These are phyloP conservation scores for Arabidopsis arenosa DNA, from an alignment of 345 rosid genomes.

Conservation along the genomic window DNA sequence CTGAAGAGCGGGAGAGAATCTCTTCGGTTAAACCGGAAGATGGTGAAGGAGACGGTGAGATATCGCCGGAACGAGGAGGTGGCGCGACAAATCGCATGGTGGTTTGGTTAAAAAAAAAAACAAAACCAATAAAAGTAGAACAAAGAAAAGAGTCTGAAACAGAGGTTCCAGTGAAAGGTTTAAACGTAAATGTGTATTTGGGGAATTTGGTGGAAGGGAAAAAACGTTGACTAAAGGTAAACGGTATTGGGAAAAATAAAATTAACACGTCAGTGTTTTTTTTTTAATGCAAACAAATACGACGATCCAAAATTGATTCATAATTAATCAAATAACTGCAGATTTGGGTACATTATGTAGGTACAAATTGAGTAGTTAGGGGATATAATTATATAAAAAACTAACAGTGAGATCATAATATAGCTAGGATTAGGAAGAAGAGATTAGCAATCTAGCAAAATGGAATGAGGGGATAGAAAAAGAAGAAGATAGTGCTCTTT, in stretches of 20 bases:
- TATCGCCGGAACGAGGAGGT: constrained; percentile 30
- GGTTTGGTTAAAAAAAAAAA: constrained; percentile 1
- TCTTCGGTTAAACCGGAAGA: constrained; percentile 12
- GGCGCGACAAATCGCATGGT: constrained; percentile 44
- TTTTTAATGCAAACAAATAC: not conserved
- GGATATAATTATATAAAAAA: not conserved
- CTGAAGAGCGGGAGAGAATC: constrained; percentile 43
- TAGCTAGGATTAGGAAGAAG: not conserved
- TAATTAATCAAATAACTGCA: constrained; percentile 2
- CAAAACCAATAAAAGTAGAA: not conserved
- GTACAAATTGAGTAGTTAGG: not conserved
- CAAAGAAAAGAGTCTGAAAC: constrained; percentile 27
- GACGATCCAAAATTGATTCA: not conserved
- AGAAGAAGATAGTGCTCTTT: constrained; percentile 28
- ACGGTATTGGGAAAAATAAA: constrained; percentile 29
- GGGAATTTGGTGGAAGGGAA: not conserved
- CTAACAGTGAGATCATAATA: not conserved
- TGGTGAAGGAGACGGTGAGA: constrained; percentile 43
- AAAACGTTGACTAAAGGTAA: constrained; percentile 45
- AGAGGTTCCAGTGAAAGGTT: constrained; percentile 37
- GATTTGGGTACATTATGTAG: not conserved
- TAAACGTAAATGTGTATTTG: constrained; percentile 36
- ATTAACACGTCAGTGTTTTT: constrained; percentile 36
- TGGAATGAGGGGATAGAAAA: constrained; percentile 10
- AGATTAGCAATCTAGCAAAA: constrained; percentile 29